phyloP scores from a whole-genome alignment of 2,329 filamentous ascomycete species.

The Fusarium mangiferae region DNA sequence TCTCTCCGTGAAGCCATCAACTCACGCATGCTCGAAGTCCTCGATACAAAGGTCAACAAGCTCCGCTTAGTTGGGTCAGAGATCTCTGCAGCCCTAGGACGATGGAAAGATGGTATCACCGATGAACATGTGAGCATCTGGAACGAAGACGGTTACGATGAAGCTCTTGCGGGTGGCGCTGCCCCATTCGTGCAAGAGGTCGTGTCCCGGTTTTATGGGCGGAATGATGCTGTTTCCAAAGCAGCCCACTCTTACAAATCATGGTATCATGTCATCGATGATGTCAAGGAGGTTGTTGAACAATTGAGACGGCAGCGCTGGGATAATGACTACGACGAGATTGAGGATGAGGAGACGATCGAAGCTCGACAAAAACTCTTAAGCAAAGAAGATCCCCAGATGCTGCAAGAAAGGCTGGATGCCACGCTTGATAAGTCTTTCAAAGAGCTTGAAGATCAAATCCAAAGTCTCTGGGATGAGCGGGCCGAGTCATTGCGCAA shows the following conservation, averaged over 20 bases:
- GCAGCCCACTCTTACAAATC: slow-evolving; percentile 72
- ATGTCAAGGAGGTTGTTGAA: slow-evolving; percentile 70
- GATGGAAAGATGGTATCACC: slow-evolving; percentile 67
- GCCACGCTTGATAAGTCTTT: slow-evolving; percentile 67
- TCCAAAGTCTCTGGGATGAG: slow-evolving; percentile 62
- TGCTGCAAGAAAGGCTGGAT: slow-evolving; percentile 69
- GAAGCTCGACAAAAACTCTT: slow-evolving; percentile 74
- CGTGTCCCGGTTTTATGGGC: slow-evolving; percentile 76
- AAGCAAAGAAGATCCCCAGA: slow-evolving; percentile 76
- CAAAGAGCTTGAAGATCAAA: slow-evolving; percentile 64
- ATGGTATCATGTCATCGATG: slow-evolving; percentile 80
- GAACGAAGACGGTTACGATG: slow-evolving; percentile 70
- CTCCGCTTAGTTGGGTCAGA: slow-evolving; percentile 73
- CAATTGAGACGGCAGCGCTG: slow-evolving; percentile 75
- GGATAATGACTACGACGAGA: slow-evolving; percentile 79
- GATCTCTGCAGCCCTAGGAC: slow-evolving; percentile 68
- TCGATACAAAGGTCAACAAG: slow-evolving; percentile 71
- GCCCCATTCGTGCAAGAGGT: slow-evolving; percentile 75
- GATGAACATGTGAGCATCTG: slow-evolving; percentile 70
- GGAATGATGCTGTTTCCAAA: slow-evolving; percentile 71
- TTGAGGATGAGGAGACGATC: slow-evolving; percentile 78
- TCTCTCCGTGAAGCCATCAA: slow-evolving; percentile 76
- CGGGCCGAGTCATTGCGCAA: slow-evolving; percentile 59
- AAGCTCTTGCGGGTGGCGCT: slow-evolving; percentile 74
- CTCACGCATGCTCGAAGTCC: slow-evolving; percentile 69